Percentiles rank a stretch among this genome's conserved stretches.
Conservation (phyloP, 1,139 yeast species). For the Scheffersomyces lignicola region DNA sequence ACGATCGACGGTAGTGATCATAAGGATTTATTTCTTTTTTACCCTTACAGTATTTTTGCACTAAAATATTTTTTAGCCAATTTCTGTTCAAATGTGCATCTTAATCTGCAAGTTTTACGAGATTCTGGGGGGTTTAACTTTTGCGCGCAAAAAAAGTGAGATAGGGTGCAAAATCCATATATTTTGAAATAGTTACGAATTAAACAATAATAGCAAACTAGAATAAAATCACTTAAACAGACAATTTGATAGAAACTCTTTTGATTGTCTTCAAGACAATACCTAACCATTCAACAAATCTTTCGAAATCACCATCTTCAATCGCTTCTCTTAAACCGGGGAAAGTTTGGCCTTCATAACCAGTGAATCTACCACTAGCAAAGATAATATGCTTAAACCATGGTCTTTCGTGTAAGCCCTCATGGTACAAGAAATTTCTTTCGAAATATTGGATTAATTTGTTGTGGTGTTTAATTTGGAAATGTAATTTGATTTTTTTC, state of each 20-base stretch:
- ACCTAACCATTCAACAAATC: constrained; percentile 58
- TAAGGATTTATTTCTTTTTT: too few relatives aligned
- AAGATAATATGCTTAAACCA: constrained; percentile 87
- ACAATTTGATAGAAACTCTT: constrained; percentile 19
- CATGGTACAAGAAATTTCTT: constrained; percentile 59
- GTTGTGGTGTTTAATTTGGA: constrained; percentile 39
- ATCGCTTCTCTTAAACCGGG: constrained; percentile 82
- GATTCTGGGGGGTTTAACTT: too few relatives aligned
- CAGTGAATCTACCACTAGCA: constrained; percentile 84
- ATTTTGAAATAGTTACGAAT: not conserved
- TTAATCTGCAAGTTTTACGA: too few relatives aligned
- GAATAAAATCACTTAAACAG: not conserved
- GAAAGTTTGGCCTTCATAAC: constrained; percentile 79
- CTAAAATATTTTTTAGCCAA: too few relatives aligned
- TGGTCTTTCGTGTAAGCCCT: constrained; percentile 66
- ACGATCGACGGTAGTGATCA: too few relatives aligned
- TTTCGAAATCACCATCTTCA: constrained; percentile 61
- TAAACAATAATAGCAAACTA: too few relatives aligned
- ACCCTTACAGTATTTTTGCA: too few relatives aligned
- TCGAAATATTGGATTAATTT: constrained; percentile 56
- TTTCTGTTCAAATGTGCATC: too few relatives aligned
- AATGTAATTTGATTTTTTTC: constrained; percentile 41
- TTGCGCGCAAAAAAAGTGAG: too few relatives aligned
- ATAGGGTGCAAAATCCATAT: too few relatives aligned
- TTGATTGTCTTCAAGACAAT: constrained; percentile 42